phyloP scores from a whole-genome alignment of 805 yeast genomes.

The Ogataea ramenticola region DNA sequence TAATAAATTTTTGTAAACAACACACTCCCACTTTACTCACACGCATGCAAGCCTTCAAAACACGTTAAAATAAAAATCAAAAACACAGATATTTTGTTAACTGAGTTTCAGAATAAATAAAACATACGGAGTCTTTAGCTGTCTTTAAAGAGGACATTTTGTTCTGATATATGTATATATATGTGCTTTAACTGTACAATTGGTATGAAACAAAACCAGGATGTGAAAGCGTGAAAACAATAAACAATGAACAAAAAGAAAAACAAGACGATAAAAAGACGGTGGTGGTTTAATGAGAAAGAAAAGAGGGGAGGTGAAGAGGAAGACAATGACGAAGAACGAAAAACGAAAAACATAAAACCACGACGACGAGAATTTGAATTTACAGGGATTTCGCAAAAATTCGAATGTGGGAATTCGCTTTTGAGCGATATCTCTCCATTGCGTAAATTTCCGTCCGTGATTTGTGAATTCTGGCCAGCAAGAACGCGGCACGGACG shows the following conservation, averaged over 20 bases:
- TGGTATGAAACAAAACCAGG: too few species aligned
- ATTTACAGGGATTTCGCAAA: too few species aligned
- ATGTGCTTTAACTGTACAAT: background rate
- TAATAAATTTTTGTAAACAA: too few species aligned
- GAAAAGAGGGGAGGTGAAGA: background rate
- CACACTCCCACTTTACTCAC: too few species aligned
- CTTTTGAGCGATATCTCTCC: background rate
- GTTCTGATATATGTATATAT: background rate
- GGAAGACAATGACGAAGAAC: background rate
- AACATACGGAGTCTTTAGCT: constrained; percentile 2
- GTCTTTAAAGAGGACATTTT: background rate
- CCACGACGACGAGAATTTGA: too few species aligned
- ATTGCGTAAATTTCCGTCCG: too few species aligned
- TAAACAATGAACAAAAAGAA: background rate
- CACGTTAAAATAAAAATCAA: background rate
- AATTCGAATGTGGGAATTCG: background rate
- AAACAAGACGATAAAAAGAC: background rate
- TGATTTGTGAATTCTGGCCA: too few species aligned
- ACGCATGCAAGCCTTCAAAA: background rate
- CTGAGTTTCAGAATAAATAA: background rate
- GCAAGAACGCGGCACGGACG: too few species aligned
- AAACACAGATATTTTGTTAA: too few species aligned
- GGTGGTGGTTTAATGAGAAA: background rate
- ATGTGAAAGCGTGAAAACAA: background rate
- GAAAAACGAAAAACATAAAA: too few species aligned